phyloP scores from a whole-genome alignment of 2,329 filamentous ascomycete genomes.

The Achaetomium macrosporum region DNA sequence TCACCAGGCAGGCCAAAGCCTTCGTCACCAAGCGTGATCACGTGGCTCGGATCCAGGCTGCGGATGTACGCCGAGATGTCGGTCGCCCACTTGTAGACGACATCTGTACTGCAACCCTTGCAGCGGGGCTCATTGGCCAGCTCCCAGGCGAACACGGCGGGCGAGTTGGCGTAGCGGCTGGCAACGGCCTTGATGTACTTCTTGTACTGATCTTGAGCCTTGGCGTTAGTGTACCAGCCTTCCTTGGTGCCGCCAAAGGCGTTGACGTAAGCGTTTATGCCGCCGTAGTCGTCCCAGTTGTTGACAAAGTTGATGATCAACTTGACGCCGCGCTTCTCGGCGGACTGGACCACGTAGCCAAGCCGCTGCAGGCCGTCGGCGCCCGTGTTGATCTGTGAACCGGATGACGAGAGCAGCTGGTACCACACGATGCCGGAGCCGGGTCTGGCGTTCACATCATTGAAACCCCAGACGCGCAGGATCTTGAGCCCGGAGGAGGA shows the following conservation, averaged over 20 bases:
- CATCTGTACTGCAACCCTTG: slow-evolving; percentile 49
- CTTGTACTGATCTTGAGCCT: slow-evolving; percentile 46
- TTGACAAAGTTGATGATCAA: slow-evolving; percentile 63
- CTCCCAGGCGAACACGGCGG: slow-evolving; percentile 48
- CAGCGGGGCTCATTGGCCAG: slow-evolving; percentile 54
- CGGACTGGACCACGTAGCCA: slow-evolving; percentile 56
- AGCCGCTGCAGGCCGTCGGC: slow-evolving; percentile 57
- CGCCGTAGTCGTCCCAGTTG: slow-evolving; percentile 64
- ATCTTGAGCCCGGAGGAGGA: slow-evolving; percentile 48
- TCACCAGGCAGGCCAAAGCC: slow-evolving; percentile 29
- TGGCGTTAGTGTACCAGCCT: slow-evolving; percentile 47
- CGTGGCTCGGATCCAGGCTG: slow-evolving; percentile 52
- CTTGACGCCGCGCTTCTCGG: slow-evolving; percentile 55
- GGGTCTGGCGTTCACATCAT: slow-evolving; percentile 44
- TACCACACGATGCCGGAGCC: slow-evolving; percentile 41
- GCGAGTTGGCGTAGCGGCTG: slow-evolving; percentile 39
- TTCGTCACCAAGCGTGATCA: slow-evolving; percentile 58
- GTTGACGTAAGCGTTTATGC: slow-evolving; percentile 52
- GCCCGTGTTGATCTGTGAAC: slow-evolving; percentile 57
- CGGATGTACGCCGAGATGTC: slow-evolving; percentile 56
- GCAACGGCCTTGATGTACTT: slow-evolving; percentile 43
- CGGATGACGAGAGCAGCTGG: slow-evolving; percentile 45
- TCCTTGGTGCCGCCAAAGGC: slow-evolving; percentile 48
- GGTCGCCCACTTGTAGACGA: slow-evolving; percentile 54
- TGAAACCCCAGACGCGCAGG: slow-evolving; percentile 58